Evolutionary conservation across 2,329 filamentous ascomycete species (phyloP), one percentile per base, ranked within the genome.

Genomic region (Pseudocercospora ulei): DNA sequence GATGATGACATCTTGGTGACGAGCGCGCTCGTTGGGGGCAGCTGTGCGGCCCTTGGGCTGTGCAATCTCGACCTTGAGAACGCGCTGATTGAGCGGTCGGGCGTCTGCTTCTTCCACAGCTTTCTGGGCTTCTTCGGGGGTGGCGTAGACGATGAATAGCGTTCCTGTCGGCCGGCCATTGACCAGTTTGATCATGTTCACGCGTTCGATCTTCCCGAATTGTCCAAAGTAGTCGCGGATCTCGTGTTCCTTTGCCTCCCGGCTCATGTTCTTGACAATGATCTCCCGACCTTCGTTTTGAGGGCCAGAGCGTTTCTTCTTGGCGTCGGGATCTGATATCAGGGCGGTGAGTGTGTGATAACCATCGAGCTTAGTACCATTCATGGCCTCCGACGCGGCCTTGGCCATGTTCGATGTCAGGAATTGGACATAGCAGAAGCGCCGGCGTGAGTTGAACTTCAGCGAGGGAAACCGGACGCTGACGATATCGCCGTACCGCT

Each of bases 391-490:
- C 1, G 87, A 87, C 33, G 59, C 60, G 2, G 73, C 75, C 24
- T 75, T 70, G 0, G 86, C 83, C 36, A 75, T 73, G n/a, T 71
- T 69, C 2, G 72, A 62, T 19, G 76, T 75, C 31, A 77, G 72
- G 58, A 95, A 95, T n/a, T 92, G 84, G 4, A 95, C 71, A 60
- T 98, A 98, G 66, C 87, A 95, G 65, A 98, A 98, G 14, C 90
- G 80, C 19, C 90, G 82, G 52, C 83, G 79, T 1, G 80, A 79
- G 55, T 95, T 88, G 61, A 73, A 86, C 59, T 92, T 92, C 35
- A 98, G 73, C 40, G 85, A 94, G 1, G 90, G 90, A 64, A 90
- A 90, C 13, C 90, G 80, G 36, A 96, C 72, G 54, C 80, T 83
- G 39, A 93, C 70, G 39, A 98, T 78, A 27, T 88, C 76, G 27